A percentile compares a stretch with the other conserved stretches of the same genome.
Evolutionary conservation across 371 early-diverging fungal species (phyloP).

Genomic region (Lichtheimia hyalospora): DNA sequence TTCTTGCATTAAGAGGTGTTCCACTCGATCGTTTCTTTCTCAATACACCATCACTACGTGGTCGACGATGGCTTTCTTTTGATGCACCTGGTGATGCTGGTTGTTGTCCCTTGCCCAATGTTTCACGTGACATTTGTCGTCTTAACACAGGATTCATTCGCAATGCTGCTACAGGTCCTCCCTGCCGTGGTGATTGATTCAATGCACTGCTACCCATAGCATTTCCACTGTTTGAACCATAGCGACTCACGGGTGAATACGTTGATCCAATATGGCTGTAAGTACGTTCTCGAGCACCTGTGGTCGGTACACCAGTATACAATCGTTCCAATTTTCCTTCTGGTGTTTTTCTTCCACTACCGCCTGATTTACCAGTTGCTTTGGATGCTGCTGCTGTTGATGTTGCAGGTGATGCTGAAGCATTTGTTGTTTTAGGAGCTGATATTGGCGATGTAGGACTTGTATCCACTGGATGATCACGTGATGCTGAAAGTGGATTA

Average conservation of each 20-base stretch:
- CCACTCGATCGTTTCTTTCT: constrained; percentile 9
- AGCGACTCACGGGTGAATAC: not conserved
- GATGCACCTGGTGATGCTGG: not conserved
- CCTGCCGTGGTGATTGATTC: constrained; percentile 4
- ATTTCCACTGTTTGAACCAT: not conserved
- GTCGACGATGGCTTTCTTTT: constrained; percentile 2
- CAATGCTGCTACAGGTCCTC: constrained; percentile 1
- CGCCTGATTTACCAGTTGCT: not conserved
- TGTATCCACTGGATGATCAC: constrained; percentile 5
- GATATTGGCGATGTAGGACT: not conserved
- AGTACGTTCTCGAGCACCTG: constrained; percentile 18
- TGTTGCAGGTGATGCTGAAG: not conserved
- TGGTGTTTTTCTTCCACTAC: constrained; percentile 20
- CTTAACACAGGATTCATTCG: constrained; percentile 25
- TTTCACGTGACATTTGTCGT: constrained; percentile 35
- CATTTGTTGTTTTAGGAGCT: not conserved
- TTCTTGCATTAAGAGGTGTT: constrained; percentile 2
- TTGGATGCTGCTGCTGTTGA: not conserved
- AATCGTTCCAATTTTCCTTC: constrained; percentile 33
- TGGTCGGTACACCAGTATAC: constrained; percentile 37
- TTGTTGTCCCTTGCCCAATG: constrained; percentile 7
- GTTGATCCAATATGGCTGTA: constrained; percentile 7
- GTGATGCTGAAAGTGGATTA: constrained; percentile 6
- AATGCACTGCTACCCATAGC: not conserved
- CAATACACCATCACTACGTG: constrained; percentile 7